phyloP scores from a whole-genome alignment of 495 filamentous ascomycete genomes.

The Penicillium canescens region DNA sequence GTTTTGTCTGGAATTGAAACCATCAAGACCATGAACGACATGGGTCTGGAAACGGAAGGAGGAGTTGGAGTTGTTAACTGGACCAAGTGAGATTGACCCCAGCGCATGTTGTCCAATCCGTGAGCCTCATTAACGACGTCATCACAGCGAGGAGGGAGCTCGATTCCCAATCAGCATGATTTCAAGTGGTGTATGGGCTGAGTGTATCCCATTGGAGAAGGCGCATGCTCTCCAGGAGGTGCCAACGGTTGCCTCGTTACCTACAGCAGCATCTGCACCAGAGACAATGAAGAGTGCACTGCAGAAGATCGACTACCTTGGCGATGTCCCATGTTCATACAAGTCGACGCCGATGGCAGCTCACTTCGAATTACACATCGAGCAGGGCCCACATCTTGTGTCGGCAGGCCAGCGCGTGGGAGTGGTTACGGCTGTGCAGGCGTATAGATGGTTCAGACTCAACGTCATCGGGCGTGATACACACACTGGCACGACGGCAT shows the following conservation, averaged over 20 bases:
- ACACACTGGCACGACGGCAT: slow-evolving; percentile 76
- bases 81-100: slow-evolving; percentile 61
- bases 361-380: slow-evolving; percentile 83
- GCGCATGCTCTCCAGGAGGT: slow-evolving; percentile 62
- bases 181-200: slow-evolving; percentile 76
- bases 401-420: slow-evolving; percentile 62
- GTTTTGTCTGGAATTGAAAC: slow-evolving; percentile 72
- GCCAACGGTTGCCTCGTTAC: slow-evolving; percentile 45
- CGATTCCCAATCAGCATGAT: slow-evolving; percentile 79
- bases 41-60: slow-evolving; percentile 67
- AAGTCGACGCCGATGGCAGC: slow-evolving; percentile 69
- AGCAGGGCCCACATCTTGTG: slow-evolving; percentile 75
- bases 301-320: slow-evolving; percentile 70
- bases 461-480: slow-evolving; percentile 65
- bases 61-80: slow-evolving; percentile 76
- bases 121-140: slow-evolving; percentile 11
- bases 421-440: slow-evolving; percentile 66
- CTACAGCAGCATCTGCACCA: slow-evolving; percentile 44
- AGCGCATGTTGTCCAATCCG: too few relatives aligned
- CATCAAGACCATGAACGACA: slow-evolving; percentile 66
- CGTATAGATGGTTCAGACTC: slow-evolving; percentile 71
- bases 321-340: slow-evolving; percentile 55
- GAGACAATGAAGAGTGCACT: slow-evolving; percentile 70
- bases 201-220: slow-evolving; percentile 58
- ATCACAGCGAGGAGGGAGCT: slow-evolving; percentile 67